Evolutionary conservation across 306 rosid species (phyloP).

Genomic region (Malus sieversii): DNA sequence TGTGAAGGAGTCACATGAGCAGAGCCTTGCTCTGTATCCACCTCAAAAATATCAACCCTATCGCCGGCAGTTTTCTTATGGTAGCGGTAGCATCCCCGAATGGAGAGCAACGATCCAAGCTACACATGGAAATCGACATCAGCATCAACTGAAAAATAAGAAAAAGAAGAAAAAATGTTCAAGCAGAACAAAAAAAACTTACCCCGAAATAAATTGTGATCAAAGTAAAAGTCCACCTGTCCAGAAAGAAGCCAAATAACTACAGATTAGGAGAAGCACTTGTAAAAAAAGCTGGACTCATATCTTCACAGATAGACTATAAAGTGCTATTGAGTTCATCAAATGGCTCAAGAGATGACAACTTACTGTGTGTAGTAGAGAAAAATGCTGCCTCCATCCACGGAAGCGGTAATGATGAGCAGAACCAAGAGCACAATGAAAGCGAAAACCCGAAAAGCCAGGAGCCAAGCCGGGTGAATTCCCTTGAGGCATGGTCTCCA

Average conservation of each 20-base stretch:
- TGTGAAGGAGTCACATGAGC: constrained; percentile 22
- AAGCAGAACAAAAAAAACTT: constrained; percentile 14
- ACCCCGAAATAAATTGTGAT: constrained; percentile 94
- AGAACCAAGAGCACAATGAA: constrained; percentile 68
- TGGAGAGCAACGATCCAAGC: constrained; percentile 83
- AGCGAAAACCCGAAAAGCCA: constrained; percentile 71
- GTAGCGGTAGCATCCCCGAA: constrained; percentile 70
- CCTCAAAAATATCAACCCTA: constrained; percentile 67
- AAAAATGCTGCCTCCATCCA: constrained; percentile 69
- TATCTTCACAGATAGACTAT: background rate
- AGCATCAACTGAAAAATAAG: constrained; percentile 2
- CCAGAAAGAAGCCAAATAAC: constrained; percentile 7
- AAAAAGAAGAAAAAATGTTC: background rate
- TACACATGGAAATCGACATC: constrained; percentile 19
- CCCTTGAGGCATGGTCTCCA: constrained; percentile 89
- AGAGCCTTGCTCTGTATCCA: constrained; percentile 60
- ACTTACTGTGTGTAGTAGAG: constrained; percentile 83
- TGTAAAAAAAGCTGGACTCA: background rate
- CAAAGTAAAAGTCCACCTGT: constrained; percentile 88
- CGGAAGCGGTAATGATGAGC: constrained; percentile 50
- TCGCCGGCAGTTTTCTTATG: constrained; percentile 77
- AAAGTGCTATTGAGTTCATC: background rate
- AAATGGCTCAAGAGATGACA: constrained; percentile 5
- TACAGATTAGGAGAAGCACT: background rate
- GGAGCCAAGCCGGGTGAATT: constrained; percentile 85